Evolutionary conservation across 2,329 filamentous ascomycete species (phyloP).

Genomic region (Diaporthe destruens): DNA sequence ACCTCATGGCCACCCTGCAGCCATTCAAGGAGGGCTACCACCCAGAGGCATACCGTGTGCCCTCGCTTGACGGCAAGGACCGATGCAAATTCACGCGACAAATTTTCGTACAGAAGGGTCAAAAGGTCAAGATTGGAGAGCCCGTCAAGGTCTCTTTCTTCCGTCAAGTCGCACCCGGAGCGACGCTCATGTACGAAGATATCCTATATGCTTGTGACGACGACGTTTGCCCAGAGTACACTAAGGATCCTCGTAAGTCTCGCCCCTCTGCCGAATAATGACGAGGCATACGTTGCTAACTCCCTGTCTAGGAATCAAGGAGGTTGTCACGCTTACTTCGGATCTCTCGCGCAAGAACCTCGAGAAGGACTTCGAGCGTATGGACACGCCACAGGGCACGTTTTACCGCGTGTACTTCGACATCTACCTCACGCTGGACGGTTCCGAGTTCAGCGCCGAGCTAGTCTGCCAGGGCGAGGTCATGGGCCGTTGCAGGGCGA

Average conservation of each 20-base stretch:
- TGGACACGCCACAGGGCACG: constrained; percentile 97
- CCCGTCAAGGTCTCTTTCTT: constrained; percentile 99
- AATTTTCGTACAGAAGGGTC: constrained; percentile 98
- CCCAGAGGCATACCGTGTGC: constrained; percentile 97
- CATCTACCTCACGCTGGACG: constrained; percentile 93
- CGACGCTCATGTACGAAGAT: constrained; percentile 99
- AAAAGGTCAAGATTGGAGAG: constrained; percentile 99
- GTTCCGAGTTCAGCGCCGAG: constrained; percentile 97
- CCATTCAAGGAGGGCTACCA: constrained; percentile 99
- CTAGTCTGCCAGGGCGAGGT: constrained; percentile 99
- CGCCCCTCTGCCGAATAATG: neutral
- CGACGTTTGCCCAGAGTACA: constrained; percentile 98
- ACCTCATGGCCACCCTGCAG: constrained; percentile 98
- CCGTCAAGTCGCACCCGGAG: constrained; percentile 95
- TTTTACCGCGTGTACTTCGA: constrained; percentile 89
- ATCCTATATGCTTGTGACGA: constrained; percentile 98
- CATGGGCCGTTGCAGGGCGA: constrained; percentile 95
- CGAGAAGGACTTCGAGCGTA: constrained; percentile 98
- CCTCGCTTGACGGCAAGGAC: constrained; percentile 95
- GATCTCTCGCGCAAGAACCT: constrained; percentile 98
- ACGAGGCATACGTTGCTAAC: constrained; percentile 38
- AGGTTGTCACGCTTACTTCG: constrained; percentile 96
- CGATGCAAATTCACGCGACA: constrained; percentile 98
- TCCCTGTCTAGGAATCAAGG: constrained; percentile 85
- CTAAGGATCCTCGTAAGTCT: constrained; percentile 96